These are phyloP conservation scores for Puccinia novopanici DNA, from an alignment of 1,284 basidiomycete genomes.

Conservation along the genomic window DNA sequence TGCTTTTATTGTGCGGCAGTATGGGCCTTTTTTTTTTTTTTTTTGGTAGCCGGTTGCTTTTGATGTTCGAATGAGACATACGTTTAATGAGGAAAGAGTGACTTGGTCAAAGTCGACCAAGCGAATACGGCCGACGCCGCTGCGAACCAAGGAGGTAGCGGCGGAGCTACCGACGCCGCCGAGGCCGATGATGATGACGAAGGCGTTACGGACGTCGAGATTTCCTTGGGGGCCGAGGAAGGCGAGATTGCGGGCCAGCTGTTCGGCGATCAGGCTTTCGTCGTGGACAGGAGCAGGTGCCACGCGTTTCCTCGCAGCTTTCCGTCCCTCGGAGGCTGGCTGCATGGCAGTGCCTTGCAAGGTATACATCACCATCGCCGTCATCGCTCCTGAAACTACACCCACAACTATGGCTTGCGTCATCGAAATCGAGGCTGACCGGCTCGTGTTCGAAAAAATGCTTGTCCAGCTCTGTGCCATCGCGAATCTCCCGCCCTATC, in stretches of 20 bases:
- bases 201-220: constrained; percentile 72
- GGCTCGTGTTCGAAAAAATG: not conserved
- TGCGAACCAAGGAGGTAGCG: constrained; percentile 85
- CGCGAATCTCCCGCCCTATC: not conserved
- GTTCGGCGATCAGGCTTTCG: constrained; percentile 61
- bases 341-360: not conserved
- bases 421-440: not conserved
- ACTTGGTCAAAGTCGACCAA: constrained; percentile 83
- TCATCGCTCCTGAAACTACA: constrained; percentile 30
- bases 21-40: too few species aligned
- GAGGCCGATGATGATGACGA: constrained; percentile 86
- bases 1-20: not conserved
- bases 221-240: constrained; percentile 92
- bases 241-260: constrained; percentile 88
- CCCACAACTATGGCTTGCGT: constrained; percentile 18
- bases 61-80: constrained; percentile 44
- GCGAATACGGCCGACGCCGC: constrained; percentile 61
- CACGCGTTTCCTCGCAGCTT: not conserved
- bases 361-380: constrained; percentile 12
- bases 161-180: constrained; percentile 96
- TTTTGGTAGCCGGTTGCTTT: too few species aligned
- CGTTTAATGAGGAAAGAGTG: constrained; percentile 83
- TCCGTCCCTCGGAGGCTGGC: not conserved
- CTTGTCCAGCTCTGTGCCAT: constrained; percentile 2
- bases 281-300: constrained; percentile 50